Base-by-base conservation (phyloP, 2,329 filamentous ascomycete genomes). In the Thermomyces lanuginosus region DNA sequence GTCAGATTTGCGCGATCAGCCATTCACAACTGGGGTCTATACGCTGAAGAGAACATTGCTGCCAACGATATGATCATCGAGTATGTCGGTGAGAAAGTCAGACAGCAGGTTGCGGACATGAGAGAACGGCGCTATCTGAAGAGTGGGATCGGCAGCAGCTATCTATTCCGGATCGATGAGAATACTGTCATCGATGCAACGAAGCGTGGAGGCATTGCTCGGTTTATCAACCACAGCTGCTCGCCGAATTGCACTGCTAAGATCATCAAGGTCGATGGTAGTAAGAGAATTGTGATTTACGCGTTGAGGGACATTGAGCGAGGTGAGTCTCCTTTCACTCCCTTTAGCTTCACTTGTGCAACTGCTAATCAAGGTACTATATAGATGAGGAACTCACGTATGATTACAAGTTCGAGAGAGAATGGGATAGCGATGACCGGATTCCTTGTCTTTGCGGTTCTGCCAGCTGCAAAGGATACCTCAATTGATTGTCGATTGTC, bases 51-150 rank as follows among this genome's bases (percentile, higher is more conserved):
- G 56, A 89, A 92, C 47, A 98, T 98, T 37, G 71, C 78, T 33
- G 83, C 86, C 50, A 91, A 92, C 51, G 89, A 98, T 55, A 93
- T 98, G 83, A 98, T 98, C 49, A 98, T 98, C 46, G 89, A 98
- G 58, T 98, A 98, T 49, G 89, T 98, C 7, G 89, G 89, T 34
- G 89, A 98, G 58, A 89, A 92, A 53, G 83, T 98, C 19, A 73
- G 89, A 31, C 89, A 98, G 55, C 82, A 91, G 46, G 89, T 98
- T 33, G 84, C 89, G n/a, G 89, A 98, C 53, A 73, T 95, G 48
- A 76, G 89, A 30, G 89, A 98, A 59, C 72, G 76, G 38, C 72
- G 76, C 33, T 98, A 98, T 52, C 70, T 92, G 37, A 86, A 89
- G 61, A 92, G 89, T 48, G 89, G 89, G 27, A 92, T 98, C 37